Base-by-base conservation (phyloP, 164 flowering plant genomes). In the Umbilicus rupestris region DNA sequence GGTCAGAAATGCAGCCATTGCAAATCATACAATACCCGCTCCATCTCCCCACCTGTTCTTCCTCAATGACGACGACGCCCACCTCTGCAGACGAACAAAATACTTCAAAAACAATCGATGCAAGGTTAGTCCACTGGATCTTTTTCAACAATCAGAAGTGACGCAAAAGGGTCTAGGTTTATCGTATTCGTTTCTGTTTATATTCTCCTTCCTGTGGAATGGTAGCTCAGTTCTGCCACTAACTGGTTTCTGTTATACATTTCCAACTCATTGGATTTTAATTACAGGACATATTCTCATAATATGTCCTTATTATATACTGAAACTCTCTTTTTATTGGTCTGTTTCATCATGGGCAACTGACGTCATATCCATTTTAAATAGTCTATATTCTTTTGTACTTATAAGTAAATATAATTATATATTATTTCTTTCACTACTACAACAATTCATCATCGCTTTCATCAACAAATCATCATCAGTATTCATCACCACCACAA, bases 1-100 rank as follows among this genome's bases (percentile, higher is more conserved):
- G 96, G 96, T 59, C 98, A 87, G 67, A 90, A 88, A 80, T 92
- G 98, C 76, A 62, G 80, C 69, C 95, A 90, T 52, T 92, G 98
- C 78, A 71, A 57, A 44, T 92, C 98, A 15, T 92, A 90, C 75
- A 92, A 92, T 37, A 92, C 93, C 24, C 84, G 96, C 19, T 71
- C 76, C 17, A 83, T 84, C 70, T 78, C 89, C 3, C 86, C 95
- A 52, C 98, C 96, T 9, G 84, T 82, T 69, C 80, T 83, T 73
- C 89, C 87, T 69, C 77, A 77, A 70, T 81, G 80, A 80, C 20
- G 80, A 80, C 20, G 10, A 55, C 17, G 29, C 22, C 60, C 33
- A 14, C 20, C 57, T 2, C 22, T 24, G 19, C 5, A 28, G 19
- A 26, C 3, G 10, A 55, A 55, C 1, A 11, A 55, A 7, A 11